Conservation (phyloP, 805 yeast species). For the Debaryomyces tyrocola region DNA sequence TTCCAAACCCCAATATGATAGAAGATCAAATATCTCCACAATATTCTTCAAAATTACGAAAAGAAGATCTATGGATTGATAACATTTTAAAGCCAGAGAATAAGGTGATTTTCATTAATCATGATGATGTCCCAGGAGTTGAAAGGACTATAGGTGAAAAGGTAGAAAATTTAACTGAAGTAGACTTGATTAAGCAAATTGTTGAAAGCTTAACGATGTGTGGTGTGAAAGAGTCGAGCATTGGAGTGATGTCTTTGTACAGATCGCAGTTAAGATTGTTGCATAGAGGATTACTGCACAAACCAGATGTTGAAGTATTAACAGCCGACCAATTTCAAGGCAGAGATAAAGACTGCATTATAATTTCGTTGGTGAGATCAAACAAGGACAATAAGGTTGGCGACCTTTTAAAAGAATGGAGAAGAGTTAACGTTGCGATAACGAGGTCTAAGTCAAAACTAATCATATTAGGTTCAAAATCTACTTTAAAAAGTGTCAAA, state of each 20-base stretch:
- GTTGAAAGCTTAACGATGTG: conserved; percentile 55
- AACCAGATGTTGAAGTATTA: conserved; percentile 63
- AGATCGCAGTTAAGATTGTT: conserved; percentile 65
- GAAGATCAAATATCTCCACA: conserved; percentile 8
- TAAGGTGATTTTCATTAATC: conserved; percentile 76
- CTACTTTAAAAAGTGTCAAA: conserved; percentile 53
- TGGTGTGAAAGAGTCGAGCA: conserved; percentile 58
- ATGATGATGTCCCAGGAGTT: conserved; percentile 62
- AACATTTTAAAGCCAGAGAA: conserved; percentile 52
- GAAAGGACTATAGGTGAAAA: conserved; percentile 65
- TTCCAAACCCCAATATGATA: conserved; percentile 44
- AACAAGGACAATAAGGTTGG: conserved; percentile 69
- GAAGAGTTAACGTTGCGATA: conserved; percentile 91
- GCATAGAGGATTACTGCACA: conserved; percentile 20
- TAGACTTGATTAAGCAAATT: conserved; percentile 58
- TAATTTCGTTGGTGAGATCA: conserved; percentile 86
- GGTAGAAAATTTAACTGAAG: conserved; percentile 73
- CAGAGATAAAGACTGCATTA: conserved; percentile 87
- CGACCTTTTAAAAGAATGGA: conserved; percentile 79
- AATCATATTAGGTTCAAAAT: conserved; percentile 76
- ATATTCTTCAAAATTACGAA: neutral
- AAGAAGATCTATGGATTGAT: conserved; percentile 51
- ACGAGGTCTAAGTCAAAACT: conserved; percentile 87
- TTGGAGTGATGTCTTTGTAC: conserved; percentile 90
- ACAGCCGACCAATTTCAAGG: conserved; percentile 98